Percentiles rank a stretch among this genome's conserved stretches.
Evolutionary conservation across 73 alveolate species (phyloP).

Genomic region (Paramecium sexaurelia): DNA sequence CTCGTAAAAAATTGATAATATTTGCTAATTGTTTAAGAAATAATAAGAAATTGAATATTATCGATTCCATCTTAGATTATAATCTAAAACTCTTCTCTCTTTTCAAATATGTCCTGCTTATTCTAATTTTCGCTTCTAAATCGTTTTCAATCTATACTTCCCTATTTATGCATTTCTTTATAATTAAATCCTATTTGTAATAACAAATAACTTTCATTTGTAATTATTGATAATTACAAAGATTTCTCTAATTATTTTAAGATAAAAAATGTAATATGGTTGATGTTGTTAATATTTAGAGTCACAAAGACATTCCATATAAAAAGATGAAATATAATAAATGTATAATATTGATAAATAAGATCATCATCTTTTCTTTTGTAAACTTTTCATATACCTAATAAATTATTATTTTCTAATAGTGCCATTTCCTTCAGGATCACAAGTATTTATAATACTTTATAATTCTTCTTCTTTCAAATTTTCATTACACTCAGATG

Average conservation of each 20-base stretch:
- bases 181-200: neutral
- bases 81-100: constrained; percentile 15
- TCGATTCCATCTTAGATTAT: constrained; percentile 21
- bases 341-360: neutral
- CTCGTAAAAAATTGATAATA: neutral
- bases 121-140: neutral
- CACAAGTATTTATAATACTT: neutral
- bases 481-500: constrained; percentile 16
- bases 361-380: constrained; percentile 16
- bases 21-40: neutral
- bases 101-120: neutral
- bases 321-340: neutral
- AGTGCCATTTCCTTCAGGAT: constrained; percentile 42
- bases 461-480: constrained; percentile 6
- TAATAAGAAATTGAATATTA: neutral
- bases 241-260: too few species aligned
- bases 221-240: too few species aligned
- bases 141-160: neutral
- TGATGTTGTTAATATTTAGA: neutral
- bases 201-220: too few species aligned
- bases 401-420: constrained; percentile 28
- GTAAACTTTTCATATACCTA: neutral
- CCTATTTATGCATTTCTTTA: neutral
- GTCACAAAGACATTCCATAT: constrained; percentile 17
- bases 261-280: too few species aligned